A percentile compares a stretch with the other conserved stretches of the same genome.
Conservation (phyloP, 305 asterid genomes). For the Rubia tinctorum region DNA sequence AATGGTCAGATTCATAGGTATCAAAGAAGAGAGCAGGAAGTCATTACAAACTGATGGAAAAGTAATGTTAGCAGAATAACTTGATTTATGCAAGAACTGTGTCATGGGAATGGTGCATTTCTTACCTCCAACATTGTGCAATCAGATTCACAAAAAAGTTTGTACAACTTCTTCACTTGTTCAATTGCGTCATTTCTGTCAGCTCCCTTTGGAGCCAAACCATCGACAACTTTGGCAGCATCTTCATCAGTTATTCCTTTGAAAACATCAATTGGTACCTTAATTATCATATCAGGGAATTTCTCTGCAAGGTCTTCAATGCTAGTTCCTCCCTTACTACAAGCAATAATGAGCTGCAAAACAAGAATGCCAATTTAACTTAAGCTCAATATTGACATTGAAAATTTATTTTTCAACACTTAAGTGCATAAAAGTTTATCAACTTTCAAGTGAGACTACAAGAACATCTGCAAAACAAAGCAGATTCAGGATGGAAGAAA, state of each 20-base stretch:
- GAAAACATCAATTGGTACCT: slow-evolving; percentile 91
- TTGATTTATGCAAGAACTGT: slow-evolving; percentile 5
- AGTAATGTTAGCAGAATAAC: slow-evolving; percentile 3
- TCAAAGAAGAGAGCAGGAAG: neutral
- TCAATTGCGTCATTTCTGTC: slow-evolving; percentile 79
- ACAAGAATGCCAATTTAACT: neutral
- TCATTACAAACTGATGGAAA: neutral
- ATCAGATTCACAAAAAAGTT: slow-evolving; percentile 87
- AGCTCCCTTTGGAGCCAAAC: slow-evolving; percentile 78
- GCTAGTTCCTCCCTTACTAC: slow-evolving; percentile 97
- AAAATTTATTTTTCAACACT: neutral
- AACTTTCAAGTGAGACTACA: neutral
- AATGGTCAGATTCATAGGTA: neutral
- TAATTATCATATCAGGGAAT: slow-evolving; percentile 87
- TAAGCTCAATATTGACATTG: slow-evolving; percentile 2
- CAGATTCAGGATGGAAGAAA: neutral
- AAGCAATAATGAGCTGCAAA: slow-evolving; percentile 89
- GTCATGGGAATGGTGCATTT: slow-evolving; percentile 17
- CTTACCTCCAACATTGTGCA: slow-evolving; percentile 88
- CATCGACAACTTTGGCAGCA: slow-evolving; percentile 98
- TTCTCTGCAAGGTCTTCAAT: slow-evolving; percentile 98
- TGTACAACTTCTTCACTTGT: slow-evolving; percentile 94
- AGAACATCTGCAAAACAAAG: neutral
- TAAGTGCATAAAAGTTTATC: neutral
- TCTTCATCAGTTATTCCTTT: slow-evolving; percentile 91